Evolutionary conservation across 306 rosid species (phyloP), one percentile per base, ranked within the genome.

Genomic region (Trifolium fragiferum): DNA sequence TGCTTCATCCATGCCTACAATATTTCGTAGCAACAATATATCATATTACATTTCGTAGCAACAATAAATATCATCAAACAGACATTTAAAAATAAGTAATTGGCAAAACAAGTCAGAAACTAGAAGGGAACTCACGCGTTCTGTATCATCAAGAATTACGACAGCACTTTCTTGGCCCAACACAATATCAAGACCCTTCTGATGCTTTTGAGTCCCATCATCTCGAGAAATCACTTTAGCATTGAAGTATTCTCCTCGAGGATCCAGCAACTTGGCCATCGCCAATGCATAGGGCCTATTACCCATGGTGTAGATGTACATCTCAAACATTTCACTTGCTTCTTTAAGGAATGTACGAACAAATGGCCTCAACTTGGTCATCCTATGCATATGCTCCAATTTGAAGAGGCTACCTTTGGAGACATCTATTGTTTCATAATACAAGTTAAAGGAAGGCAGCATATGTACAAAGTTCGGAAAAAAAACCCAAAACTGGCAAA

Each of bases 61-160:
- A n/a, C n/a, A 23, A 70, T 18, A 75, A 73, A 21, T 74, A 68
- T 21, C 71, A 59, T 41, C 72, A 68, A 65, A 66, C 46, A 16
- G 35, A 41, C 19, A 65, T 69, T 62, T 30, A 33, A 41, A 41
- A 41, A 47, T 23, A 73, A 16, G 63, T 43, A 54, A 55, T 57
- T 69, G 33, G 67, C 53, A 62, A 51, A 53, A 46, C 7, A 76
- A 62, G 13, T 68, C 10, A 69, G 66, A 20, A 38, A 66, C 33
- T 33, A 5, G 71, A 72, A 75, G 58, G 58, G 68, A 78, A 84
- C 96, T 78, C 80, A 92, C 98, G 60, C 86, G 74, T 85, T 95
- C 98, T 4, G 97, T 88, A 87, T 95, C 98, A 66, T 92, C 99
- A 33, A 95, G 96, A 73, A 95, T n/a, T n/a, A n/a, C n/a, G n/a